Evolutionary conservation across 805 yeast species (phyloP), one percentile per base, ranked within the genome.

Genomic region (Wickerhamomyces chambardii): DNA sequence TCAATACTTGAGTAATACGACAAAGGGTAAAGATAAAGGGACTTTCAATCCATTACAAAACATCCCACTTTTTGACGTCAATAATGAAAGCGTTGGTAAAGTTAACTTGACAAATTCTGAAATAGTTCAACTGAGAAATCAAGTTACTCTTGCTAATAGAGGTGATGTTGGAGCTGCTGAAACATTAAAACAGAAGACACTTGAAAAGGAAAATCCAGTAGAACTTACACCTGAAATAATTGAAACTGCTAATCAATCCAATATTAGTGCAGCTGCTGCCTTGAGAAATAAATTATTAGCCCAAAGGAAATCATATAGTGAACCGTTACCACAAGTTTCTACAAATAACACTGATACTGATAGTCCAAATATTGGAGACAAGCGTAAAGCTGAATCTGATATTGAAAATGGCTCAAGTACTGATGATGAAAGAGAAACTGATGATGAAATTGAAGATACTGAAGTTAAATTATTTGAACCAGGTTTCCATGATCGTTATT

Each of bases 401-500:
- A 19, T 41, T n/a, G 30, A 36, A n/a, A 42, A 35, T n/a, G 40
- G 26, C 9, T 31, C 37, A 24, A 28, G 32, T 6, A 37, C 30
- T 26, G 47, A 46, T 7, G 35, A 31, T 31, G 46, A 48, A n/a
- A 32, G 46, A 12, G 48, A 50, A 11, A 36, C 38, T 11, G 36
- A 30, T 12, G 36, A 35, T 6, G 38, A 42, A 12, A 33, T 36
- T 28, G 40, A 42, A 3, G 34, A 30, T 26, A 34, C 35, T n/a
- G 34, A 34, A n/a, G 79, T 89, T 25, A 73, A 77, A 45, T 59
- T 85, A 42, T 81, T 84, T 77, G 95, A 86, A 54, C 80, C 92
- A 0, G 98, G 98, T 0, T 92, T 84, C 58, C 73, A 73, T 34
- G 75, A 71, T 36, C 66, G 99, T 33, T 92, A 92, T 56, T 92